phyloP scores from a whole-genome alignment of 495 filamentous ascomycete species.

The Talaromyces nanjingensis region DNA sequence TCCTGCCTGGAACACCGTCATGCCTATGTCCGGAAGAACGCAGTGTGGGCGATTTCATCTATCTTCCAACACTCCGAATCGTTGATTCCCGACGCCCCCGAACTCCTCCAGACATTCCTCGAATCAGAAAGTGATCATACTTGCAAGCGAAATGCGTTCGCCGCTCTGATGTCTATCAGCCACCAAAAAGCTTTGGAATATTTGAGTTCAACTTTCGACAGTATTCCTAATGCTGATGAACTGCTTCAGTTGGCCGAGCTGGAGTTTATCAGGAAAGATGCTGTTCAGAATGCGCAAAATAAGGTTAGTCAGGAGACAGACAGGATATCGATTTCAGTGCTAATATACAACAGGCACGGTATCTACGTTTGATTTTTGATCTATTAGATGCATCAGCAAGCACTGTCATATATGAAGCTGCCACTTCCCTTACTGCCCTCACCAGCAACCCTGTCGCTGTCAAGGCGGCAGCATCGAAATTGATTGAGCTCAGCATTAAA shows the following conservation, averaged over 20 bases:
- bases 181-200: constrained; percentile 91
- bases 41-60: constrained; percentile 87
- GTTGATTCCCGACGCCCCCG: constrained; percentile 91
- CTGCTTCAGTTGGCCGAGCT: constrained; percentile 87
- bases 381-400: constrained; percentile 87
- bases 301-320: constrained; percentile 51
- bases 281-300: constrained; percentile 86
- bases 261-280: constrained; percentile 96
- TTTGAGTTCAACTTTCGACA: constrained; percentile 84
- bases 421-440: constrained; percentile 90
- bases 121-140: constrained; percentile 89
- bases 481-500: constrained; percentile 93
- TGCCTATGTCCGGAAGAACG: constrained; percentile 96
- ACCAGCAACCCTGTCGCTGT: constrained; percentile 97
- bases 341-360: constrained; percentile 58
- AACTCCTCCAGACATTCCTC: constrained; percentile 84
- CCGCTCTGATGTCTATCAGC: constrained; percentile 81
- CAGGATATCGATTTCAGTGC: constrained; percentile 11
- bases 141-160: constrained; percentile 97
- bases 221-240: constrained; percentile 90
- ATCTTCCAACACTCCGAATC: constrained; percentile 88
- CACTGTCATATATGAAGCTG: constrained; percentile 96
- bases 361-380: constrained; percentile 93
- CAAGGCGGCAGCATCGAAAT: constrained; percentile 91
- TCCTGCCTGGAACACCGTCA: constrained; percentile 92